Evolutionary conservation across 352 stramenopile genomes (phyloP).

Genomic region (Phytophthora tubulina): DNA sequence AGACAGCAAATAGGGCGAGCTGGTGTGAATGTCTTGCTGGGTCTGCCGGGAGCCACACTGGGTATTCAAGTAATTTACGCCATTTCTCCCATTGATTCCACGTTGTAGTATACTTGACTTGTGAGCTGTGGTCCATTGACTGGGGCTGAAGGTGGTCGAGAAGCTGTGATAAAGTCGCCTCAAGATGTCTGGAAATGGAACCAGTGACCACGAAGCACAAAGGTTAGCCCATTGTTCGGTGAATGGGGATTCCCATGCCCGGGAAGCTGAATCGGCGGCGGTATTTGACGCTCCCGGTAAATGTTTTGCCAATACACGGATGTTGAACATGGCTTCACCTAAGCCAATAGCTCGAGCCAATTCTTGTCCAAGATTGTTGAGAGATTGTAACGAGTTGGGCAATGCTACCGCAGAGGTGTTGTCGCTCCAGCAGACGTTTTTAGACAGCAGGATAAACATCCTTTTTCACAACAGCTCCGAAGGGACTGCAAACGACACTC

Average conservation of each 20-base stretch:
- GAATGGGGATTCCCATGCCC: background rate
- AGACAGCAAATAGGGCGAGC: conserved; percentile 6
- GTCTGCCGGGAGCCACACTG: background rate
- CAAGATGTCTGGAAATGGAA: background rate
- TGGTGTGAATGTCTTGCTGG: conserved; percentile 1
- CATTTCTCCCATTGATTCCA: conserved; percentile 2
- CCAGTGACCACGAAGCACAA: background rate
- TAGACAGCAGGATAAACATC: too few species aligned
- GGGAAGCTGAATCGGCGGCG: background rate
- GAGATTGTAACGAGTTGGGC: background rate
- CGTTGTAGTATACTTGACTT: background rate
- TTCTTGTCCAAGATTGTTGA: background rate
- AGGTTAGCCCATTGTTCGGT: conserved; percentile 6
- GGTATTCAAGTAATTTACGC: conserved; percentile 1
- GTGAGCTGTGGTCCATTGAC: background rate
- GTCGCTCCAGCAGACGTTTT: background rate
- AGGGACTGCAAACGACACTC: too few species aligned
- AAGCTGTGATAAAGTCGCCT: background rate
- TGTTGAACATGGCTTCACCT: conserved; percentile 1
- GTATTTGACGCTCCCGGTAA: background rate
- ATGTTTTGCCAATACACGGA: background rate
- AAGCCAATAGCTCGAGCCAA: conserved; percentile 1
- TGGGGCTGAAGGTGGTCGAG: conserved; percentile 6
- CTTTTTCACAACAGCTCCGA: too few species aligned
- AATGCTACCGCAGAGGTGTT: conserved; percentile 3